Base-by-base conservation (phyloP, 345 rosid genomes). In the Jatropha curcas region DNA sequence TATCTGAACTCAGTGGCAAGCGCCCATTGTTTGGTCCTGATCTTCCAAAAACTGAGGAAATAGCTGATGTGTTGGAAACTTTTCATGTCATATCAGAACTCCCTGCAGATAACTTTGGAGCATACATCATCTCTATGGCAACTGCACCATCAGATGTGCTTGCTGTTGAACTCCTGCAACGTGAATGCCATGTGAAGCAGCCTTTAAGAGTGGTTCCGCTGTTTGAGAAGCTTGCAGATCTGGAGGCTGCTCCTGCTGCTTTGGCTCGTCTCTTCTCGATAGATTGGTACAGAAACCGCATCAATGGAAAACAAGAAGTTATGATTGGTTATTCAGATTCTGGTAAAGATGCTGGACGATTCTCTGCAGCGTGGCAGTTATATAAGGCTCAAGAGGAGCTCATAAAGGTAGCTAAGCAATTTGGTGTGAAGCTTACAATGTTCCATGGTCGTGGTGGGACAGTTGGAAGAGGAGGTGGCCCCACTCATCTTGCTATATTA, bases 361-460 rank as follows among this genome's bases (percentile, higher is more conserved):
- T 95, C 65, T 91, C 99, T 50, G 98, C 99, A 53, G 99, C 98
- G 65, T 95, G 99, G 99, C 96, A 95, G 79, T 76, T 95, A 51
- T 95, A 91, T 67, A 95, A 95, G 84, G 94, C 99, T 76, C 99
- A 95, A 77, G 99, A 95, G 78, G 96, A 93, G 83, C 98, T 95
- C 58, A 85, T 95, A 72, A 90, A 88, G 51, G 99, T 91, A 30
- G 90, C 98, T 46, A 95, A 95, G 84, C 13, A 88, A 62, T 90
- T 50, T 71, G 96, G 98, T 46, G 90, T 95, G 46, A 95, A 95
- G 84, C 89, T 95, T 24, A 95, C 99, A 6, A 93, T 95, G 98
- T 95, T 95, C 84, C 99, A 95, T 73, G 99, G 99, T 25, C 97
- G 99, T 67, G 99, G 99, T 74, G 99, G 99, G 51, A 95, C 98